Percentiles rank a stretch among this genome's conserved stretches.
These are phyloP conservation scores for Tripterygium wilfordii DNA, from an alignment of 177 flowering plant genomes.

Conservation along the genomic window DNA sequence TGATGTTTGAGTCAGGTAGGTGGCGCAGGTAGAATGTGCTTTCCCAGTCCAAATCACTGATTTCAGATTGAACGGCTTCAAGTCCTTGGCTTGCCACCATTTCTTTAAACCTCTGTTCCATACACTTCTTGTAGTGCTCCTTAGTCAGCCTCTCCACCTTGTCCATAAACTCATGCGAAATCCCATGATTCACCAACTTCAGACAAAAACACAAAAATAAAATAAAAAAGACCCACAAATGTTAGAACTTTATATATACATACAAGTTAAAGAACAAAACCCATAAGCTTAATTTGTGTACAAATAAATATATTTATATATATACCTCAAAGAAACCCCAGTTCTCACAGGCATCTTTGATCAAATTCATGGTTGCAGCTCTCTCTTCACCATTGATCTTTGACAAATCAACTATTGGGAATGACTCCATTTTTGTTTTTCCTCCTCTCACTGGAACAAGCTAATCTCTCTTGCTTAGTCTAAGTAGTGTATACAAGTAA, in stretches of 20 bases:
- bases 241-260: no score
- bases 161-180: slow-evolving; percentile 53
- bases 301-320: not conserved
- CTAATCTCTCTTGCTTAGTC: no score
- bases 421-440: slow-evolving; percentile 25
- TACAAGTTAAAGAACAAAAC: no score
- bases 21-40: slow-evolving; percentile 62
- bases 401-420: slow-evolving; percentile 44
- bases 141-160: slow-evolving; percentile 59
- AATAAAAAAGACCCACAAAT: no score
- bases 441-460: no score
- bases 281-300: no score
- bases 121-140: slow-evolving; percentile 49
- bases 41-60: slow-evolving; percentile 53
- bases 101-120: slow-evolving; percentile 47
- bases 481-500: no score
- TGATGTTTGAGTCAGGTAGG: slow-evolving; percentile 52
- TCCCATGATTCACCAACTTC: slow-evolving; percentile 61
- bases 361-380: slow-evolving; percentile 33
- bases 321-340: slow-evolving; percentile 66
- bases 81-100: slow-evolving; percentile 37
- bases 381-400: slow-evolving; percentile 48
- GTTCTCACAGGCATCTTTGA: slow-evolving; percentile 50
- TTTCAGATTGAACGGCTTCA: slow-evolving; percentile 33
- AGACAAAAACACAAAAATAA: not conserved